These are phyloP conservation scores for Acacia crassicarpa DNA, from an alignment of 306 rosid genomes.

Conservation along the genomic window DNA sequence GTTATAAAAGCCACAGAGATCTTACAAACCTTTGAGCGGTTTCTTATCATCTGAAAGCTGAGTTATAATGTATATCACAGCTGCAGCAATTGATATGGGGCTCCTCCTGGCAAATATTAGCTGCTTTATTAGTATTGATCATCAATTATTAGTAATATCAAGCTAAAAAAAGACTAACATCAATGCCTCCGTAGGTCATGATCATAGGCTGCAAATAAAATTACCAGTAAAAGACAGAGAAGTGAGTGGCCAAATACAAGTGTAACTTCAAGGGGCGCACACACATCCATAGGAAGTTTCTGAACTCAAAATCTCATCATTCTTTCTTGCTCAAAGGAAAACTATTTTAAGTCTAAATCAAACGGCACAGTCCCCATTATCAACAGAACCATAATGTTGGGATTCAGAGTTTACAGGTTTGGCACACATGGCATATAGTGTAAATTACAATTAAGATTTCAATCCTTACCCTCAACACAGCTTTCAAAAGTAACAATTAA, in stretches of 20 bases:
- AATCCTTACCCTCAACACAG: neutral
- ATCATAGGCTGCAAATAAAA: neutral
- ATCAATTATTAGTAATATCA: too few species aligned
- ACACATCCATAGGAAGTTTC: neutral
- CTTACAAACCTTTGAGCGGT: too few species aligned
- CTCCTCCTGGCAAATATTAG: too few species aligned
- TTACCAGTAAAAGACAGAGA: neutral
- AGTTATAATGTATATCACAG: too few species aligned
- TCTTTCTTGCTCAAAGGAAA: neutral
- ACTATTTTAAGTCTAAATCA: neutral
- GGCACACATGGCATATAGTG: neutral
- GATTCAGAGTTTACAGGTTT: conserved; percentile 11
- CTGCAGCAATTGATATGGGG: too few species aligned
- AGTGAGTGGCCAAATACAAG: neutral
- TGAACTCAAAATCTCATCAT: conserved; percentile 13
- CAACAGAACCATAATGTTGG: neutral
- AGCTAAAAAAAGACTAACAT: too few species aligned
- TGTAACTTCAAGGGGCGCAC: neutral
- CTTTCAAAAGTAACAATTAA: conserved; percentile 7
- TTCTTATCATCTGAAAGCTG: too few species aligned
- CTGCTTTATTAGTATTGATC: too few species aligned
- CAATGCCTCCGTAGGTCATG: too few species aligned
- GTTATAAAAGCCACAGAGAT: conserved; percentile 20
- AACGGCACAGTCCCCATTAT: neutral
- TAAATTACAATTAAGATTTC: neutral